Evolutionary conservation across 2,329 filamentous ascomycete genomes (phyloP), one percentile per base, ranked within the genome.

Genomic region (Emericellopsis atlantica): DNA sequence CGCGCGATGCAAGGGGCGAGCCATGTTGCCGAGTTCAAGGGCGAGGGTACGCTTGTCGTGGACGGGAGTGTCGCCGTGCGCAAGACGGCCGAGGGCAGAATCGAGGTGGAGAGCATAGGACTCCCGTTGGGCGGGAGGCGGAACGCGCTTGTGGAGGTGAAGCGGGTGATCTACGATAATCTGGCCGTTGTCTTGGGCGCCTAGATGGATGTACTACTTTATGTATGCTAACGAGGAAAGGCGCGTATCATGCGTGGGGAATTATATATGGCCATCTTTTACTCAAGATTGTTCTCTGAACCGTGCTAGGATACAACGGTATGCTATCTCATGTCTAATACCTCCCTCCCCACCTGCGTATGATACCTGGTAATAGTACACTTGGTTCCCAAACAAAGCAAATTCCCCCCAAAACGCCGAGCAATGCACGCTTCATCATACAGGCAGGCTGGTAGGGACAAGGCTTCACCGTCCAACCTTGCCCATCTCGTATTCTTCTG

Each of bases 131-230:
- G 39, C 1, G 54, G 54, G n/a, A 49, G 54, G 44, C 49, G 70
- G 39, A 76, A 77, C 43, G 88, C 84, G 31, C 93, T 95, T 55
- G 85, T 87, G 54, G 84, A 84, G 40, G 90, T 96, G 9, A 86
- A 86, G 64, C 80, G 71, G 61, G 88, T 85, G 61, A 93, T 98
- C 48, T 98, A 98, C 58, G 86, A 94, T 50, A 89, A 87, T 8
- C 62, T 98, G 56, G 92, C 92, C 29, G 86, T 96, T 44, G 89
- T 98, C 48, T 82, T 83, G 14, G 85, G 84, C 36, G 74, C 72
- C 22, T 85, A 58, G 26, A 33, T 32, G 32, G n/a, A 18, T 31
- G 32, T 40, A 29, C 22, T 35, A 32, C 18, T 12, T 29, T 4
- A 7, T 29, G 26, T 29, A 29, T 7, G 26, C 26, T 29, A 29